Evolutionary conservation across 1,139 yeast species (phyloP), one percentile per base, ranked within the genome.

Genomic region (Suhomyces maxii): DNA sequence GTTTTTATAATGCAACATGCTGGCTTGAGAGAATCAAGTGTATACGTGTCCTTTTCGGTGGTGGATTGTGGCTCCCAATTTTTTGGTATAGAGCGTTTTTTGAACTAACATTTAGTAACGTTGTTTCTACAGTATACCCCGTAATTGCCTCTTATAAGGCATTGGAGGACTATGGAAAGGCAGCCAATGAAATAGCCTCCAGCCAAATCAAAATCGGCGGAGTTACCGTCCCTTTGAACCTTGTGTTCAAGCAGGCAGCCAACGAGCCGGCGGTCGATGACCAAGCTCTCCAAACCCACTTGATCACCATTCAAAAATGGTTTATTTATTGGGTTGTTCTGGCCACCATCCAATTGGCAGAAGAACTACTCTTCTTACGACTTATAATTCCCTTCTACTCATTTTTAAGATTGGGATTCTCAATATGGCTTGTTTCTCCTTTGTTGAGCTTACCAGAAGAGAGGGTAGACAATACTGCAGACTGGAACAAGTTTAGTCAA

Each of bases 281-380:
- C 32, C 55, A 53, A 28, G 52, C 48, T 11, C 45, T 60, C 39
- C 63, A 58, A 36, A 43, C 48, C 34, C 74, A 75, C 51, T 59
- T 73, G 46, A 58, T 77, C 23, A 61, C 72, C 11, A 60, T 79
- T 36, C 80, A 80, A 45, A 80, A 82, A 56, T 80, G 86, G 82
- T 61, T 79, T 32, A 68, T 78, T 14, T 83, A 81, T 57, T 83
- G 89, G 89, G 64, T 80, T 13, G 75, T 80, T 1, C 62, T 68
- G 40, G 70, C 79, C 1, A 51, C 70, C 7, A 57, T 71, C 32
- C 64, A 62, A n/a, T 56, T 62, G 18, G 54, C 61, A 12, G 80
- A 69, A 53, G 53, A 61, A 45, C 44, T 71, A 26, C 57, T 73
- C 26, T 58, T 68, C 34, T 60, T 77, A 30, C 47, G 70, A 18